Evolutionary conservation across 768 basidiomycete genomes (phyloP).

Genomic region (Xanthoconium stramineum): DNA sequence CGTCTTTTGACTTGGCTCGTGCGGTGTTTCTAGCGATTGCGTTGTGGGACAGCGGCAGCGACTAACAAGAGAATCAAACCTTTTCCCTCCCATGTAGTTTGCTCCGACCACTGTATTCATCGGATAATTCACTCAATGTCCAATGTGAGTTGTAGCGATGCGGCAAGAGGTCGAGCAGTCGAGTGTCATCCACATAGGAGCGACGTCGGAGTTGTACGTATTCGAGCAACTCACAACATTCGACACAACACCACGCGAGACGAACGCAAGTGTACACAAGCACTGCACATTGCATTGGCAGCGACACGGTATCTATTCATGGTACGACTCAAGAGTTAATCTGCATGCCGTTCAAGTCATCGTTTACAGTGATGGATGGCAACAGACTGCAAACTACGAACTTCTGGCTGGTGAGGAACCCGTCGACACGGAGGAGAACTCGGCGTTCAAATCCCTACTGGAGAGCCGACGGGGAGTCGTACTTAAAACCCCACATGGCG

Average conservation of each 20-base stretch:
- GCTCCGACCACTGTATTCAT: slow-evolving; percentile 52
- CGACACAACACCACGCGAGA: too few species aligned
- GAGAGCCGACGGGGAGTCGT: slow-evolving; percentile 15
- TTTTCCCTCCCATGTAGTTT: slow-evolving; percentile 76
- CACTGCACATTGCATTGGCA: background rate
- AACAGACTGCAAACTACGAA: slow-evolving; percentile 17
- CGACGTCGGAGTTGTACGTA: too few species aligned
- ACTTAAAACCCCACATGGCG: slow-evolving; percentile 26
- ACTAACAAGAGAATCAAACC: slow-evolving; percentile 34
- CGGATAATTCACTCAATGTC: background rate
- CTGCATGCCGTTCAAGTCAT: background rate
- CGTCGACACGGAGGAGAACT: slow-evolving; percentile 9
- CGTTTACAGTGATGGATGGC: background rate
- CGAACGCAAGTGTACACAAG: too few species aligned
- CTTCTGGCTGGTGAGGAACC: slow-evolving; percentile 13
- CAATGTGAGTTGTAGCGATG: background rate
- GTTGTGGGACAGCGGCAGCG: background rate
- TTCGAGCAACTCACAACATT: too few species aligned
- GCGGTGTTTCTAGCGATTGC: slow-evolving; percentile 49
- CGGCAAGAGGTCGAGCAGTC: background rate
- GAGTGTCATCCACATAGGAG: background rate
- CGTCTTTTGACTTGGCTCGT: slow-evolving; percentile 56
- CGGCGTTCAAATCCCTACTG: slow-evolving; percentile 17
- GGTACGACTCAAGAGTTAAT: slow-evolving; percentile 6
- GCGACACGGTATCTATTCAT: background rate